Evolutionary conservation across 179 eudicot species (phyloP).

Genomic region (Heliamphora pulchella): DNA sequence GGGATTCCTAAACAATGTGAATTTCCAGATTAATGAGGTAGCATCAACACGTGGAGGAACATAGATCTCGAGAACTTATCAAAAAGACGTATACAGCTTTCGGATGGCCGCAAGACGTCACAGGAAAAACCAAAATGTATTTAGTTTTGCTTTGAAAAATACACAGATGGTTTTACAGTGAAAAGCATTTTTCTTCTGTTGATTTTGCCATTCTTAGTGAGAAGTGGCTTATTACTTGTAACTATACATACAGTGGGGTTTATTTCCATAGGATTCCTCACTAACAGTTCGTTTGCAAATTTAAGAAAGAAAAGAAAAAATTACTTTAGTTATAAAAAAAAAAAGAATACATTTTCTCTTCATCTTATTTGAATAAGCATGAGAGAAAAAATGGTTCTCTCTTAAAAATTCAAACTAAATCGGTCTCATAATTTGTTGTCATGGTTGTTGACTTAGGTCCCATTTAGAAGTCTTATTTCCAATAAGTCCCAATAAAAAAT

Average conservation of each 20-base stretch:
- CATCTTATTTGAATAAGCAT: no score
- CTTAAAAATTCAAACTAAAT: no score
- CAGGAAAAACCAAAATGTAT: no score
- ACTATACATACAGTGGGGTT: neutral
- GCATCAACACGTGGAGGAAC: neutral
- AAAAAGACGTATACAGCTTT: neutral
- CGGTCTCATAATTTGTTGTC: no score
- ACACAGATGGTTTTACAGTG: neutral
- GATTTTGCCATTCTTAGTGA: neutral
- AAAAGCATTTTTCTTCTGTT: neutral
- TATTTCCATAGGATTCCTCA: neutral
- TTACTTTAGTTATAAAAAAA: no score
- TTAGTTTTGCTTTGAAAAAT: conserved; percentile 10
- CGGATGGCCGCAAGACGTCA: neutral
- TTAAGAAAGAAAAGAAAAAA: no score
- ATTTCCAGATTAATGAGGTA: neutral
- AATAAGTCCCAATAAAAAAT: no score
- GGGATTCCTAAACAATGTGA: neutral
- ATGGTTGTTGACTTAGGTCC: no score
- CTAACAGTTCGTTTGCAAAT: no score
- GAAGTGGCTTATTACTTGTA: conserved; percentile 4
- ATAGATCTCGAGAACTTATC: neutral
- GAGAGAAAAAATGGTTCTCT: no score
- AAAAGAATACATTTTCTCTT: no score
- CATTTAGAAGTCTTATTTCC: no score